Evolutionary conservation across 768 basidiomycete species (phyloP), one percentile per base, ranked within the genome.

Genomic region (Cubamyces lactineus): DNA sequence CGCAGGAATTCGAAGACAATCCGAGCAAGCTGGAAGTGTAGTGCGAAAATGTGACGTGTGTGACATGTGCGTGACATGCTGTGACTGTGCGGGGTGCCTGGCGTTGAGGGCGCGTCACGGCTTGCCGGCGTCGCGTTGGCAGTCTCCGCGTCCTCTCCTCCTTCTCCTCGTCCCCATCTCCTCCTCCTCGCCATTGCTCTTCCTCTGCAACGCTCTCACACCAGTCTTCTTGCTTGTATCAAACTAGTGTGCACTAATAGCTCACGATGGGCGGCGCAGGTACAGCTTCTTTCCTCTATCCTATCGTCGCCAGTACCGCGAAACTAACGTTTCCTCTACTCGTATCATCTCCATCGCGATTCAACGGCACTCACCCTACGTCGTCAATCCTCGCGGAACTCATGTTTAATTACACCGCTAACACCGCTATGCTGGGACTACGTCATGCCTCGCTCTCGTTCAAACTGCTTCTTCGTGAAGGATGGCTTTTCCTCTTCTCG

Each of bases 401-500:
- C 9, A 9, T 34, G 34, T 11, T 9, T 7, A 34, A 5, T 34
- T 9, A 34, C 34, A 9, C 9, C 34, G 34, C 11, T 34, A 9
- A 34, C 34, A 6, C 34, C 34, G 34, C 34, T 1, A 34, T 34
- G 34, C 34, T 34, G 34, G 34, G 34, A 34, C 34, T 9, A 11
- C 11, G 34, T 1, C 9, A 34, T 34, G 23, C 34, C 39, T 41
- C 39, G 38, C 23, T 5, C 26, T 1, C 28, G 61, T 34, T 15
- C 15, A 53, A 23, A 15, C 28, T 5, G 30, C 51, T 28, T 16
- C 39, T n/a, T 21, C 39, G 16, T n/a, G 23, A 59, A 96, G 95
- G 93, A 73, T 98, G 96, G 96, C 78, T 99, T 66, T 99, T 97
- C 80, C 85, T 98, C 69, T 95, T 98, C 74, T 86, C 94, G 73